A percentile compares a stretch with the other conserved stretches of the same genome.
These are phyloP conservation scores for Pestalotiopsis fici DNA, from an alignment of 2,329 filamentous ascomycete genomes.

Conservation along the genomic window DNA sequence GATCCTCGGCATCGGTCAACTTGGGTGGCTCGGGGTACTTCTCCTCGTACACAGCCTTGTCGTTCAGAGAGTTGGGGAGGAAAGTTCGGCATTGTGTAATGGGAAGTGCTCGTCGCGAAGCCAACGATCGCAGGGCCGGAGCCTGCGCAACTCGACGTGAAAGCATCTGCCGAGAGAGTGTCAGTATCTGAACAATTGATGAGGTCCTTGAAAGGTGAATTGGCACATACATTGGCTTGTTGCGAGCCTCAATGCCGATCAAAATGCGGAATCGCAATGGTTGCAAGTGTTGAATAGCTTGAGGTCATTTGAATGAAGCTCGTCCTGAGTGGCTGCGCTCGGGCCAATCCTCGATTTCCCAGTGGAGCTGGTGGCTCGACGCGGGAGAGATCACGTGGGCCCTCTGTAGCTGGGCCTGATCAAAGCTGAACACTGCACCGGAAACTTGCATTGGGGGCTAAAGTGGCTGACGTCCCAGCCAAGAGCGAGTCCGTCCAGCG, in stretches of 20 bases:
- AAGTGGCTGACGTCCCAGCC: neutral
- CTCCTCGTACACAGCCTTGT: conserved; percentile 48
- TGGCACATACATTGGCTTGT: conserved; percentile 34
- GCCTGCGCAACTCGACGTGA: conserved; percentile 59
- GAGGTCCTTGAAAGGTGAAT: conserved; percentile 6
- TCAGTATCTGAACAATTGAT: neutral
- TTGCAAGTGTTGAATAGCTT: conserved; percentile 24
- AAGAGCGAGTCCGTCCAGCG: neutral
- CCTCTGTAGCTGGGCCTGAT: neutral
- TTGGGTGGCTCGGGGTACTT: conserved; percentile 51
- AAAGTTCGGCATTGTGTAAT: conserved; percentile 59
- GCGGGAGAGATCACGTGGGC: neutral
- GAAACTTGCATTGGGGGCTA: too few species aligned
- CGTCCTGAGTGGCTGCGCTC: conserved; percentile 7
- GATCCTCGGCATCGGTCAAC: conserved; percentile 63
- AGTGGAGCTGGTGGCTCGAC: neutral
- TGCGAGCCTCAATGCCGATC: conserved; percentile 31
- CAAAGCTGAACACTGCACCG: conserved; percentile 26
- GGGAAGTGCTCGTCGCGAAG: conserved; percentile 47
- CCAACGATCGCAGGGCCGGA: conserved; percentile 45
- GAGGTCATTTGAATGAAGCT: conserved; percentile 13
- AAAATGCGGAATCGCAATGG: conserved; percentile 23
- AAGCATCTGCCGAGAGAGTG: conserved; percentile 53
- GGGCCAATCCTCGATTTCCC: conserved; percentile 7
- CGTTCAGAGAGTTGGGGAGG: conserved; percentile 50